Conservation (phyloP, 345 rosid genomes). For the Salix caprea region DNA sequence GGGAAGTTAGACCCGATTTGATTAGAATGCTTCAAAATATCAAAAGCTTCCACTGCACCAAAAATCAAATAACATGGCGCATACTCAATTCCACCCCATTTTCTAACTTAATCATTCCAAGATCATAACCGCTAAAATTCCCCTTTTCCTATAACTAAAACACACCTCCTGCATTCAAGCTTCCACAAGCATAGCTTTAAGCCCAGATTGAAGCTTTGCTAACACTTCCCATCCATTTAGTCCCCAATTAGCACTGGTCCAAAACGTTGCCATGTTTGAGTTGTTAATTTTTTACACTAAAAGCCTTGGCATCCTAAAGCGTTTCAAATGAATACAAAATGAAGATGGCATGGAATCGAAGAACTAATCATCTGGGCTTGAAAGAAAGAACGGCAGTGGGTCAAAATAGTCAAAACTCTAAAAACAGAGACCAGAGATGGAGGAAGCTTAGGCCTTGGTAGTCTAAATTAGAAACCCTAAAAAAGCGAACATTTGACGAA, state of each 20-base stretch:
- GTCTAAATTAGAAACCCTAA: no score
- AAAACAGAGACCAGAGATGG: no score
- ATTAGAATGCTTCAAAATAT: not conserved
- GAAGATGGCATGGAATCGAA: no score
- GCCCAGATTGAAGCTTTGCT: not conserved
- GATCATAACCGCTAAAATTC: not conserved
- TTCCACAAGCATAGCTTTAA: not conserved
- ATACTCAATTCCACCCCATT: not conserved
- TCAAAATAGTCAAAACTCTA: no score
- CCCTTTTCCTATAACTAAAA: not conserved
- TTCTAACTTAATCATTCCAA: constrained; percentile 3
- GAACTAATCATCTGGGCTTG: no score
- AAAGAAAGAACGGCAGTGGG: no score
- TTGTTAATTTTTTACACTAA: no score
- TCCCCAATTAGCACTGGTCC: not conserved
- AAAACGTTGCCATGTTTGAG: not conserved
- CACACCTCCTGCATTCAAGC: not conserved
- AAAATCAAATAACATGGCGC: not conserved
- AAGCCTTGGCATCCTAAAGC: no score
- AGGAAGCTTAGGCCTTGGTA: no score
- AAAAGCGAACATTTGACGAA: no score
- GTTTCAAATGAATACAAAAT: no score
- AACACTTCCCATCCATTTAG: not conserved
- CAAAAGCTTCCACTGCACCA: constrained; percentile 3
- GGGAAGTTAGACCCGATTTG: not conserved